phyloP scores from a whole-genome alignment of 2,329 filamentous ascomycete genomes.

The Scleromitrula shiraiana region DNA sequence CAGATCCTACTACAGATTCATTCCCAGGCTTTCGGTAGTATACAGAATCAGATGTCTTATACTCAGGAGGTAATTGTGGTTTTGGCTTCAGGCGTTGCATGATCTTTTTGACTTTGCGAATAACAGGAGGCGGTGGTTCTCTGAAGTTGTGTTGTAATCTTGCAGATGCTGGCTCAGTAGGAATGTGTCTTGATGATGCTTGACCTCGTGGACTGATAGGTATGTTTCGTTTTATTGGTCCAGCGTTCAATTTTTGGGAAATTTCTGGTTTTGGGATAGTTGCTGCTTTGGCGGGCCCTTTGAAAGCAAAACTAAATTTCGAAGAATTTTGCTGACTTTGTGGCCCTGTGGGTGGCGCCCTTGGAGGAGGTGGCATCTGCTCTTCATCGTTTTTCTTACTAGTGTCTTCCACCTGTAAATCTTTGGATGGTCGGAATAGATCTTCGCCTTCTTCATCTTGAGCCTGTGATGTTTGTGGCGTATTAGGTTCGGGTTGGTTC shows the following conservation, averaged over 20 bases:
- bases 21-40: constrained; percentile 96
- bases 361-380: constrained; percentile 45
- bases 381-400: constrained; percentile 41
- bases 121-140: constrained; percentile 33
- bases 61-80: constrained; percentile 62
- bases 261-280: constrained; percentile 54
- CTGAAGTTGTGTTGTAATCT: constrained; percentile 28
- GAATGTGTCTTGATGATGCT: constrained; percentile 34
- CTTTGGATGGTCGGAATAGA: constrained; percentile 55
- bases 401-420: constrained; percentile 55
- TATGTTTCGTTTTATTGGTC: constrained; percentile 19
- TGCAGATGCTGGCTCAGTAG: constrained; percentile 46
- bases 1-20: constrained; percentile 90
- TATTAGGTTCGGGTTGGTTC: constrained; percentile 14
- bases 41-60: constrained; percentile 75
- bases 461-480: constrained; percentile 28
- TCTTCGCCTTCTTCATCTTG: constrained; percentile 46
- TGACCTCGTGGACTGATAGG: constrained; percentile 33
- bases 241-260: constrained; percentile 59
- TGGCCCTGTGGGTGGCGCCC: constrained; percentile 38
- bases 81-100: constrained; percentile 64
- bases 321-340: constrained; percentile 36
- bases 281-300: constrained; percentile 56
- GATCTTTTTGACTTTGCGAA: constrained; percentile 55
- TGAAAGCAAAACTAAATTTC: constrained; percentile 93